phyloP scores from a whole-genome alignment of 345 rosid genomes.

The Carallia pectinifolia region DNA sequence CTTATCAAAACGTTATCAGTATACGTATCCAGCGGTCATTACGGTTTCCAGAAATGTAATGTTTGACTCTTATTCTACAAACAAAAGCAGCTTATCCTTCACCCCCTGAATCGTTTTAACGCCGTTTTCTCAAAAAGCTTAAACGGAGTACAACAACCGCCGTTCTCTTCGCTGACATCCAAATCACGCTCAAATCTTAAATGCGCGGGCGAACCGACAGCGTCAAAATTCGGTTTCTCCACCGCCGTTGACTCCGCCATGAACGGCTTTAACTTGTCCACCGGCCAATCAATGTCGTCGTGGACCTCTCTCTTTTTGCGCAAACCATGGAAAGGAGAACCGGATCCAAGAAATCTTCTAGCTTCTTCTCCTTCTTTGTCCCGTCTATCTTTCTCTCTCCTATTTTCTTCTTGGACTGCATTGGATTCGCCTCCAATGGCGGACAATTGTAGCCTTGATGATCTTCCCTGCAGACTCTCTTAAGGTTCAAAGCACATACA shows the following conservation, averaged over 20 bases:
- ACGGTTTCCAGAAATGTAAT: no score
- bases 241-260: background rate
- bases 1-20: no score
- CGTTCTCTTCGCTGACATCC: background rate
- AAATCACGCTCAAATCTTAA: background rate
- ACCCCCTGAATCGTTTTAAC: conserved; percentile 11
- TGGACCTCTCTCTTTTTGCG: conserved; percentile 16
- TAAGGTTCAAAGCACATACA: background rate
- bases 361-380: conserved; percentile 24
- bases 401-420: background rate
- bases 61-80: background rate
- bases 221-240: background rate
- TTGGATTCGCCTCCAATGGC: conserved; percentile 2
- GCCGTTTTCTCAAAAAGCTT: conserved; percentile 19
- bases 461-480: background rate
- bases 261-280: conserved; percentile 24
- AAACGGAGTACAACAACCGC: conserved; percentile 14
- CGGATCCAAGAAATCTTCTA: conserved; percentile 34
- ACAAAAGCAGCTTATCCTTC: background rate
- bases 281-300: conserved; percentile 27
- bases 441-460: no score
- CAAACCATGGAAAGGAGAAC: conserved; percentile 18
- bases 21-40: no score
- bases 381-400: background rate
- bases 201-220: no score